Conservation (phyloP, 2,329 filamentous ascomycete genomes). For the Sordariomycetes sp. region DNA sequence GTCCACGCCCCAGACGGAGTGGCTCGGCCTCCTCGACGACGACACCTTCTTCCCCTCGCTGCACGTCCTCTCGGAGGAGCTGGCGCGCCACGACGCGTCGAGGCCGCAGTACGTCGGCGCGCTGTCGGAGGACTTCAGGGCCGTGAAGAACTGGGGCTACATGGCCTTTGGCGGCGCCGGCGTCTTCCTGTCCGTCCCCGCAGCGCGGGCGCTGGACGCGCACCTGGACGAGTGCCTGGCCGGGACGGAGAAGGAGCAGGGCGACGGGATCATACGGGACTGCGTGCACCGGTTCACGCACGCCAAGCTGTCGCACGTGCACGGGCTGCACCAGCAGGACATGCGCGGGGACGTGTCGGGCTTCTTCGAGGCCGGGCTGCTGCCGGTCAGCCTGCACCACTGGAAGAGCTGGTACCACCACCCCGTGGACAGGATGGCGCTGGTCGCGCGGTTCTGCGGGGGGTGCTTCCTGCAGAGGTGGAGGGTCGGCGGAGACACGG, state of each 20-base stretch:
- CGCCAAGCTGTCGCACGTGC: conserved; percentile 42
- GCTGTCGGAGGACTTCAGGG: conserved; percentile 43
- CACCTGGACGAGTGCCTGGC: conserved; percentile 36
- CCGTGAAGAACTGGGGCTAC: conserved; percentile 40
- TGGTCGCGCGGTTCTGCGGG: conserved; percentile 40
- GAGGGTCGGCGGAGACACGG: conserved; percentile 30
- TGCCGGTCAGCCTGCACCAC: conserved; percentile 49
- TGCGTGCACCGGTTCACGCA: conserved; percentile 45
- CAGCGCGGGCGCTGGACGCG: conserved; percentile 34
- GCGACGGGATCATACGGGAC: conserved; percentile 45
- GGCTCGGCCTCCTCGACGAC: conserved; percentile 49
- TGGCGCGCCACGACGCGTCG: conserved; percentile 35
- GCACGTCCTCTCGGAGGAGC: conserved; percentile 32
- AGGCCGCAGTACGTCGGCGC: conserved; percentile 42
- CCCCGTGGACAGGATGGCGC: conserved; percentile 37
- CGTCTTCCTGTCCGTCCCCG: conserved; percentile 43
- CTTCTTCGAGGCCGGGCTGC: conserved; percentile 46
- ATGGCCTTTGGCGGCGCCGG: conserved; percentile 54
- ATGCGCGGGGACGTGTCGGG: conserved; percentile 42
- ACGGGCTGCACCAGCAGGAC: conserved; percentile 47
- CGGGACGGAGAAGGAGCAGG: conserved; percentile 18
- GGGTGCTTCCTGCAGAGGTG: conserved; percentile 48
- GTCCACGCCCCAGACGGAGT: conserved; percentile 32
- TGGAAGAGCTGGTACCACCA: conserved; percentile 51
- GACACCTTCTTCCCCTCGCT: conserved; percentile 54